These are phyloP conservation scores for Hordeum marinum DNA, from an alignment of 176 grass and related monocot genomes.

Conservation along the genomic window DNA sequence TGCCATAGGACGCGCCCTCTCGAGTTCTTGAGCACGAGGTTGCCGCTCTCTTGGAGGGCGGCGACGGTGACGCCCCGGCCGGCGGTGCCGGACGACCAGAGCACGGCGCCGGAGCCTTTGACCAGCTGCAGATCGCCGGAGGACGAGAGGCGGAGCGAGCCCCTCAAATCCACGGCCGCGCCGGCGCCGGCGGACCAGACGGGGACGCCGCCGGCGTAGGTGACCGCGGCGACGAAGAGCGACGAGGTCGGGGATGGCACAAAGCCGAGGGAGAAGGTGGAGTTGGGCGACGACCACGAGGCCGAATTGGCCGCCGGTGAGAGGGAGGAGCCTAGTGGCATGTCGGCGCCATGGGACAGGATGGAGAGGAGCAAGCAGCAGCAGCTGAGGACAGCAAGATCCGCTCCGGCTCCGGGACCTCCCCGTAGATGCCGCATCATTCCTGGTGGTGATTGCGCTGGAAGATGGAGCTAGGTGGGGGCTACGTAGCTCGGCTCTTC, in stretches of 20 bases:
- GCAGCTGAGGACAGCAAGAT: background rate
- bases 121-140: conserved; percentile 65
- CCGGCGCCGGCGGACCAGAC: conserved; percentile 51
- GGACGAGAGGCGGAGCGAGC: conserved; percentile 54
- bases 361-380: conserved; percentile 27
- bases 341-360: conserved; percentile 35
- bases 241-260: conserved; percentile 35
- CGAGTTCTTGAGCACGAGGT: conserved; percentile 56
- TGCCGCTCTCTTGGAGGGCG: conserved; percentile 45
- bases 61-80: conserved; percentile 35
- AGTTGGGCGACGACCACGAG: conserved; percentile 50
- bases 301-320: conserved; percentile 23
- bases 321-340: conserved; percentile 58
- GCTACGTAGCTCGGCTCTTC: no score
- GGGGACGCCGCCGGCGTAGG: conserved; percentile 47
- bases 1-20: conserved; percentile 41
- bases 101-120: conserved; percentile 51
- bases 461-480: no score
- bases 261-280: conserved; percentile 57
- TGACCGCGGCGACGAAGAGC: conserved; percentile 61
- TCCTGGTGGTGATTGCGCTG: background rate
- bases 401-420: background rate
- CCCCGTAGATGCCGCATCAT: conserved; percentile 42
- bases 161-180: conserved; percentile 49
- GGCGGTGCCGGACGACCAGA: conserved; percentile 65